Percentiles rank a stretch among this genome's conserved stretches.
These are phyloP conservation scores for Patellifolia procumbens DNA, from an alignment of 179 eudicot genomes.

Conservation along the genomic window DNA sequence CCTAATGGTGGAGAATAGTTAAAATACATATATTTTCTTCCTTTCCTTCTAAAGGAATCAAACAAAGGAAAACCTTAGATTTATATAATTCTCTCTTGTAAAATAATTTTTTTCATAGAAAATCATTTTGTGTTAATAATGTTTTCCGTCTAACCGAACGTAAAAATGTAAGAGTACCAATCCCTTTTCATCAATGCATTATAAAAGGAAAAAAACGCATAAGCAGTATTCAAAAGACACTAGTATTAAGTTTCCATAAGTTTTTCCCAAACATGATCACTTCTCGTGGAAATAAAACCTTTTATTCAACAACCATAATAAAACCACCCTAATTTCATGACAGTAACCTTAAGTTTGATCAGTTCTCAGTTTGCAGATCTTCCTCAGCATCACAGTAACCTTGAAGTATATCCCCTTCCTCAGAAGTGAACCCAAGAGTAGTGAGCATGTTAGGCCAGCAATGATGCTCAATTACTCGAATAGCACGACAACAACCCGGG, in stretches of 20 bases:
- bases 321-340: conserved; percentile 16
- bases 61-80: no score
- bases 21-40: no score
- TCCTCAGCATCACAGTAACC: conserved; percentile 60
- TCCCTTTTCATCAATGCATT: not conserved
- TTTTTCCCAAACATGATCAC: not conserved
- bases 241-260: not conserved
- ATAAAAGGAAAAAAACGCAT: not conserved
- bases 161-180: no score
- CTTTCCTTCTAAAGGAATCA: no score
- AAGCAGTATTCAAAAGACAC: no score
- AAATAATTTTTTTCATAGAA: no score
- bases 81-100: no score
- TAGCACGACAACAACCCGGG: conserved; percentile 50
- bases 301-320: not conserved
- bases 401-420: conserved; percentile 52
- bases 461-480: conserved; percentile 38
- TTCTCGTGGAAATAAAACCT: not conserved
- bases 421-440: conserved; percentile 51
- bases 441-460: conserved; percentile 68
- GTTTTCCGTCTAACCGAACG: no score
- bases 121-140: no score
- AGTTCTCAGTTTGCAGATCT: conserved; percentile 11
- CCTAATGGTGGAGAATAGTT: no score
- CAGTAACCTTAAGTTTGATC: conserved; percentile 58